Evolutionary conservation across 257 asterid genomes (phyloP), one percentile per base, ranked within the genome.

Genomic region (Fraxinus excelsior): DNA sequence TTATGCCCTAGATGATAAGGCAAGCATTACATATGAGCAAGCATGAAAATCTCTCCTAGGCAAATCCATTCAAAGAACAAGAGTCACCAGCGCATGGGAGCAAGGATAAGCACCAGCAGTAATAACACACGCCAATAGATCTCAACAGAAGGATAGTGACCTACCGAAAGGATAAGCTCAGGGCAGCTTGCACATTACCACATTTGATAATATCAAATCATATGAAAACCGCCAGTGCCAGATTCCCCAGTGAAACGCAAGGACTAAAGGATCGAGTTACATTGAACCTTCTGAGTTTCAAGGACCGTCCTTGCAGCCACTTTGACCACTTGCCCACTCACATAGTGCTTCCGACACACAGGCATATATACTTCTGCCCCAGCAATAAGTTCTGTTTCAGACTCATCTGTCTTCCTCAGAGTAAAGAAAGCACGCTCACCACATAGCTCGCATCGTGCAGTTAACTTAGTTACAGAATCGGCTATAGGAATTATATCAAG

Each of bases 301-400:
- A 90, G 71, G 26, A 94, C 91, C 56, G 84, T 89, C 78, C 84
- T 86, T 35, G 94, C 78, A 77, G 92, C 93, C 78, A 86, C 97
- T 87, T 93, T 95, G 73, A 90, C 91, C 13, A 91, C 90, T 79
- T 92, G 96, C 64, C 96, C 99, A 34, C 91, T 86, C 56, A 88
- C 92, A 77, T 92, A 94, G 83, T 91, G 98, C 78, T 92, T 87
- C n/a, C 98, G 90, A 81, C 98, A 95, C 31, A 93, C 96, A 0
- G 99, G 98, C 97, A 93, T 93, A 71, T 95, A 91, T n/a, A 90
- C 96, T 0, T 93, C 97, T 8, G 97, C 97, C 78, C 97, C 99
- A 31, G 87, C 97, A 80, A 95, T 90, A 31, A 93, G 67, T 81
- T 91, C 98, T 0, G 90, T 90, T 85, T 80, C 79, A 29, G 89